Conservation (phyloP, 768 basidiomycete species). For the Sarcomyxa edulis region DNA sequence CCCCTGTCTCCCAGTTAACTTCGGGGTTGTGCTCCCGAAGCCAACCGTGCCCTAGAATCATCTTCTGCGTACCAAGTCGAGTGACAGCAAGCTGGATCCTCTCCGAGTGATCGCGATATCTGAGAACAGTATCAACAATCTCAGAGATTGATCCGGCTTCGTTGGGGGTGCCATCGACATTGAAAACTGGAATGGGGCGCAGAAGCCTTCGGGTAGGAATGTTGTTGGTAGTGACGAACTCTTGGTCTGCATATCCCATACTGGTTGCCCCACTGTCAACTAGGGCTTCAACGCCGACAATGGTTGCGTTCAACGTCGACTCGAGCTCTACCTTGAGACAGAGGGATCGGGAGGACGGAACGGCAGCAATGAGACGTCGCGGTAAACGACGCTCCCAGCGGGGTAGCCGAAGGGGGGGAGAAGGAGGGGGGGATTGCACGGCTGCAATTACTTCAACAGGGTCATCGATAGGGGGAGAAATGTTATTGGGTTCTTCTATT, state of each 20-base stretch:
- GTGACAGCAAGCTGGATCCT: slow-evolving; percentile 13
- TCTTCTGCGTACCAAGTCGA: slow-evolving; percentile 11
- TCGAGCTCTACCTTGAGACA: too few relatives aligned
- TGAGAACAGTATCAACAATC: slow-evolving; percentile 12
- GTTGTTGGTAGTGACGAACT: slow-evolving; percentile 8
- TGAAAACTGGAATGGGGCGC: slow-evolving; percentile 13
- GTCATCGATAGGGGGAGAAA: too few relatives aligned
- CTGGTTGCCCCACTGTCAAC: slow-evolving; percentile 13
- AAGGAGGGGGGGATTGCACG: too few relatives aligned
- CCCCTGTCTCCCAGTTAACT: slow-evolving; percentile 14
- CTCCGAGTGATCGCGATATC: slow-evolving; percentile 15
- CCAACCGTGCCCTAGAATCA: slow-evolving; percentile 20
- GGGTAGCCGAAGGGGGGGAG: too few relatives aligned
- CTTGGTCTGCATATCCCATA: too few relatives aligned
- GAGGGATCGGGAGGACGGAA: too few relatives aligned
- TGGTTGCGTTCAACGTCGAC: too few relatives aligned
- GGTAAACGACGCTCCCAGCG: too few relatives aligned
- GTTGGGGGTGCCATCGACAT: slow-evolving; percentile 19
- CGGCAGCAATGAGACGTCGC: too few relatives aligned
- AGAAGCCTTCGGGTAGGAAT: slow-evolving; percentile 5
- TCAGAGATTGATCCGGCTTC: slow-evolving; percentile 15
- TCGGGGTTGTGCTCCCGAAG: slow-evolving; percentile 19
- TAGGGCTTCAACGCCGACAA: too few relatives aligned
- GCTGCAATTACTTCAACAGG: too few relatives aligned
- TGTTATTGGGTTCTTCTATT: too few relatives aligned